Base-by-base conservation (phyloP, 1,139 yeast species). In the Kodamaea suecica region DNA sequence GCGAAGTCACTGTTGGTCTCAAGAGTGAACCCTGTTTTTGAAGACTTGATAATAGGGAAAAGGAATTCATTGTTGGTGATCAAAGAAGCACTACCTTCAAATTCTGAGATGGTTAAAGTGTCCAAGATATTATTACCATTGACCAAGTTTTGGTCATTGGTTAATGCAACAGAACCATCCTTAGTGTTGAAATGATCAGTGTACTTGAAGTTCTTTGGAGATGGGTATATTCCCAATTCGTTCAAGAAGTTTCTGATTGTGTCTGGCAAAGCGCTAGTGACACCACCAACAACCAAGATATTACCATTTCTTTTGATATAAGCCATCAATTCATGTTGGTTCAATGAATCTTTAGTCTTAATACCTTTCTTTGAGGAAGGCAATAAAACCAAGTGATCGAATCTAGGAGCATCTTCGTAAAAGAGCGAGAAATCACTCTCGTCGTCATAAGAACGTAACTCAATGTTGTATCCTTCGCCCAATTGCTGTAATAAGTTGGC, bases 181-280 rank as follows among this genome's bases (percentile, higher is more conserved):
- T 31, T 31, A 14, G 52, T 41, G 39, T 59, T 55, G 60, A 86
- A 87, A 56, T 84, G 84, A 58, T 88, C 96, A 9, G 72, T 61
- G 37, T 83, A 65, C 40, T 67, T 60, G 57, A 77, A 81, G 34
- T 79, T 82, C 53, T 79, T 83, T 39, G 96, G 95, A 28, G 95
- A 74, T 40, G 96, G 86, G 50, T 71, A 77, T 35, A 94, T 80
- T 19, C 96, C 98, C 47, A 88, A 62, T 57, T 90, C 90, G 48
- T 80, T 78, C 49, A 86, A 72, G 49, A 84, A 82, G 4, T 73
- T 63, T 41, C 88, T 75, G 21, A 83, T 61, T 15, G 82, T 76
- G 31, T 84, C 88, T 19, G 94, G 85, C 17, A 79, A 65, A n/a
- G 59, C 54, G 17, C 55, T 43, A 10, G 47, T 37, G 7, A 45